These are phyloP conservation scores for Zelonia costaricensis DNA, from an alignment of 208 protist genomes.

Conservation along the genomic window DNA sequence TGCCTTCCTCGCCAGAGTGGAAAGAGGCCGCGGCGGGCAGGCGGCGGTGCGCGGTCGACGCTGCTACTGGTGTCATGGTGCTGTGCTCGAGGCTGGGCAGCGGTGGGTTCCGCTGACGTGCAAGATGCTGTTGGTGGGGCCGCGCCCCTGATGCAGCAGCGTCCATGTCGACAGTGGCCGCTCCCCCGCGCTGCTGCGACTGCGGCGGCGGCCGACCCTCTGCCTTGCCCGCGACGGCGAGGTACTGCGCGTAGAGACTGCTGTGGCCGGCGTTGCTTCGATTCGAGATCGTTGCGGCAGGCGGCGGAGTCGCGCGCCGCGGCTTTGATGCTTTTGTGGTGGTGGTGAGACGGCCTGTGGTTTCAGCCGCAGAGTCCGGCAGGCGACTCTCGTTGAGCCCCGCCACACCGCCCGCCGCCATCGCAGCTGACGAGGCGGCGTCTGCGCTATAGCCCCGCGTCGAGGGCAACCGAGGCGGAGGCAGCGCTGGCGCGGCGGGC, in stretches of 20 bases:
- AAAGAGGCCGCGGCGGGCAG: no score
- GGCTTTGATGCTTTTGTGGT: no score
- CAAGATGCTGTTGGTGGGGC: neutral
- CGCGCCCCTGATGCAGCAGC: neutral
- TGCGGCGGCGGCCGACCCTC: no score
- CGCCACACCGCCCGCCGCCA: no score
- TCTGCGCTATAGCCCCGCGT: no score
- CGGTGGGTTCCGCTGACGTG: no score
- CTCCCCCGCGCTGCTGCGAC: neutral
- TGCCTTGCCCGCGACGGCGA: slow-evolving; percentile 16
- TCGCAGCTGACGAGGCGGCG: no score
- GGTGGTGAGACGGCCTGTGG: no score
- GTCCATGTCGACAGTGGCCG: no score
- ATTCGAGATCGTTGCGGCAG: neutral
- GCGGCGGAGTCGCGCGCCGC: neutral
- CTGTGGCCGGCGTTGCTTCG: slow-evolving; percentile 1
- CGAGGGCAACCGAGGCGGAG: neutral
- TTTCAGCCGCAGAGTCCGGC: neutral
- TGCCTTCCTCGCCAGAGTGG: slow-evolving; percentile 2
- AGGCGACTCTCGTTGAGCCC: slow-evolving; percentile 40
- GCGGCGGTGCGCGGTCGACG: no score
- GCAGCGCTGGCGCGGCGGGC: neutral
- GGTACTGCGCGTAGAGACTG: slow-evolving; percentile 41
- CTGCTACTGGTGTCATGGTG: no score
- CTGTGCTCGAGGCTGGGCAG: neutral